phyloP scores from a whole-genome alignment of 495 filamentous ascomycete species.

The Penicillium lividum region DNA sequence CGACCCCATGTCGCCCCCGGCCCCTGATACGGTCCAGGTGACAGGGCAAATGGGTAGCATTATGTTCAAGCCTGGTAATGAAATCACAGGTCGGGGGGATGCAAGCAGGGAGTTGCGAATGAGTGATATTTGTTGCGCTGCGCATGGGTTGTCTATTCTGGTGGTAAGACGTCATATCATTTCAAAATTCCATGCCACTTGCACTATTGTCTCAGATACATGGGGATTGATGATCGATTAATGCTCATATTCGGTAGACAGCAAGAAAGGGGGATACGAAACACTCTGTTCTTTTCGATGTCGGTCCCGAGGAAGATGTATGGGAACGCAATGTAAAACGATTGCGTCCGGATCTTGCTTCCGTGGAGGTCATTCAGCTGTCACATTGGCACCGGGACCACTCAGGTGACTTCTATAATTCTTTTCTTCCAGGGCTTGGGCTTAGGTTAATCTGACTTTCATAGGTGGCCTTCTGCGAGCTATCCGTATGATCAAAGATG shows the following conservation, averaged over 20 bases:
- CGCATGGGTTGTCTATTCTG: conserved; percentile 59
- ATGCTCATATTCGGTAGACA: conserved; percentile 35
- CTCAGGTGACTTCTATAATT: conserved; percentile 33
- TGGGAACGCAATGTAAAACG: conserved; percentile 58
- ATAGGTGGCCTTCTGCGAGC: conserved; percentile 51
- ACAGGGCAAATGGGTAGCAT: conserved; percentile 43
- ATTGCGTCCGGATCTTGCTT: conserved; percentile 54
- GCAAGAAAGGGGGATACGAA: conserved; percentile 52
- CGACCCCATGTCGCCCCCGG: conserved; percentile 54
- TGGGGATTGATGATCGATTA: neutral
- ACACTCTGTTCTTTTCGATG: conserved; percentile 61
- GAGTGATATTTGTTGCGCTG: conserved; percentile 60
- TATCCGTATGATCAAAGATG: conserved; percentile 49
- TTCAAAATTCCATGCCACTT: neutral
- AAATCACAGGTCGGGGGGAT: conserved; percentile 41
- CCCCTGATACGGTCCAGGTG: conserved; percentile 50
- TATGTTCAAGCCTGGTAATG: conserved; percentile 32
- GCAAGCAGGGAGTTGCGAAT: conserved; percentile 50
- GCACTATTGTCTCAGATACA: neutral
- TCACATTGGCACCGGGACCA: conserved; percentile 71
- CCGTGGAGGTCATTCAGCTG: conserved; percentile 74
- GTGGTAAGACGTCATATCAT: conserved; percentile 37
- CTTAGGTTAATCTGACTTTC: conserved; percentile 6
- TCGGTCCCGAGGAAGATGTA: conserved; percentile 56
- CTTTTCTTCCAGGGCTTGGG: neutral